A percentile compares a stretch with the other conserved stretches of the same genome.
phyloP scores from a whole-genome alignment of 306 rosid genomes.

The Medicago arabica region DNA sequence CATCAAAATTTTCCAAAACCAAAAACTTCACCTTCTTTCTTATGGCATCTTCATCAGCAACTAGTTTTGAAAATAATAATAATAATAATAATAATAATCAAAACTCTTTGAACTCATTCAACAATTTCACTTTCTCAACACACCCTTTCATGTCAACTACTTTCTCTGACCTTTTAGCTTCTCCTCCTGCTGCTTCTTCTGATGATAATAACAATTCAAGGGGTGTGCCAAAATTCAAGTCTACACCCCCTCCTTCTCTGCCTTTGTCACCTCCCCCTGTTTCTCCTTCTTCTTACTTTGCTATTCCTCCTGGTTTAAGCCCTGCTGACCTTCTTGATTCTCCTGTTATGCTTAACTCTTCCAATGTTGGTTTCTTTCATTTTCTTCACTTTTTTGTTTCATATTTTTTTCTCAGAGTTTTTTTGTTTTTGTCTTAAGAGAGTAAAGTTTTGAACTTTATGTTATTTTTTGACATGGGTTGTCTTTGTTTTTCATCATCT shows the following conservation, averaged over 20 bases:
- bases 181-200: too few relatives aligned
- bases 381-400: background rate
- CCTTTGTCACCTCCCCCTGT: constrained; percentile 76
- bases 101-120: constrained; percentile 59
- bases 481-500: constrained; percentile 10
- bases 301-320: constrained; percentile 84
- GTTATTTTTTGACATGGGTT: background rate
- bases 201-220: too few relatives aligned
- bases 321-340: constrained; percentile 93
- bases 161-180: constrained; percentile 71
- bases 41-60: constrained; percentile 76
- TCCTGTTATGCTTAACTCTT: constrained; percentile 71
- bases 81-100: background rate
- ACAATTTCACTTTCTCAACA: constrained; percentile 68
- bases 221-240: constrained; percentile 89
- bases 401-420: background rate
- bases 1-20: constrained; percentile 1
- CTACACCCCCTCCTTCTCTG: constrained; percentile 80
- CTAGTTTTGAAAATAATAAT: constrained; percentile 56
- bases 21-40: too few relatives aligned
- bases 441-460: background rate
- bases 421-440: background rate
- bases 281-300: constrained; percentile 81
- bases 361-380: constrained; percentile 54
- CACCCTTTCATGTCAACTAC: constrained; percentile 75